These are phyloP conservation scores for Kazachstania africana DNA, from an alignment of 805 yeast species.

Conservation along the genomic window DNA sequence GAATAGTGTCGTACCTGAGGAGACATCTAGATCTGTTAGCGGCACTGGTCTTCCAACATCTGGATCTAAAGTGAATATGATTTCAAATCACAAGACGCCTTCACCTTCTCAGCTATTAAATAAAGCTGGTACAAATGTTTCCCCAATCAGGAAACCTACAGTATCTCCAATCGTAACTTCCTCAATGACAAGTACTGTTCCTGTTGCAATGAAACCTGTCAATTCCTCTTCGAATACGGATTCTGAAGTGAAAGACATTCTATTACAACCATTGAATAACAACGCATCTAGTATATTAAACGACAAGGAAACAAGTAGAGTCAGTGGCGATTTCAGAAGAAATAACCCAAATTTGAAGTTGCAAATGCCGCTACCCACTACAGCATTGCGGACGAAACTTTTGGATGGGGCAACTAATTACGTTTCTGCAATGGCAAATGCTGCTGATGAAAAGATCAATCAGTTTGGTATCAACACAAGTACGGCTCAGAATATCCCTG, in stretches of 20 bases:
- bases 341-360: slow-evolving; percentile 47
- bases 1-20: slow-evolving; percentile 9
- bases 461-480: slow-evolving; percentile 57
- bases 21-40: slow-evolving; percentile 6
- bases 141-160: slow-evolving; percentile 14
- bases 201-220: slow-evolving; percentile 31
- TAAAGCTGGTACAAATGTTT: slow-evolving; percentile 19
- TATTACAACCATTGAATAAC: slow-evolving; percentile 25
- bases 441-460: slow-evolving; percentile 35
- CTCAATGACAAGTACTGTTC: slow-evolving; percentile 15
- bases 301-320: slow-evolving; percentile 16
- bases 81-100: slow-evolving; percentile 28
- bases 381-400: slow-evolving; percentile 24
- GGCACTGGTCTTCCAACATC: background rate
- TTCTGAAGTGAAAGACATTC: slow-evolving; percentile 15
- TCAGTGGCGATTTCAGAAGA: slow-evolving; percentile 27
- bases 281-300: background rate
- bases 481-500: slow-evolving; percentile 37
- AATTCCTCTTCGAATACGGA: slow-evolving; percentile 1
- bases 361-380: slow-evolving; percentile 67
- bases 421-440: slow-evolving; percentile 2
- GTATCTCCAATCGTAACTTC: slow-evolving; percentile 3
- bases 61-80: background rate
- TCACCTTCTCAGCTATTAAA: slow-evolving; percentile 33
- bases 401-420: slow-evolving; percentile 9